Conservation (phyloP, 73 alveolate species). For the Tetrahymena borealis region DNA sequence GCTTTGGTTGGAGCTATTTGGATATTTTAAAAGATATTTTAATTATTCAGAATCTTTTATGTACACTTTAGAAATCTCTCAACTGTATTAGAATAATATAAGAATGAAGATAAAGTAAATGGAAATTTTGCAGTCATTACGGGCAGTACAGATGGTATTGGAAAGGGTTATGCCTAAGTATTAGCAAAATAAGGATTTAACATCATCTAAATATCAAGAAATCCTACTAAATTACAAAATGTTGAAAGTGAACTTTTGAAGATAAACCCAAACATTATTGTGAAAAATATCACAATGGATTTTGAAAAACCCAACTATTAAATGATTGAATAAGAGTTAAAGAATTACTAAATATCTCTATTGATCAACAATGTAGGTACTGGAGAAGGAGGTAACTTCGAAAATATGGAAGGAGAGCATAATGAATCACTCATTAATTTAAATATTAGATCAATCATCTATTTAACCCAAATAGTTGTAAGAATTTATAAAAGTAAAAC, state of each 20-base stretch:
- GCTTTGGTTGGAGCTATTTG: background rate
- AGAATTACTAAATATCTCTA: background rate
- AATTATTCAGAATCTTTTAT: background rate
- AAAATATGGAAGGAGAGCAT: background rate
- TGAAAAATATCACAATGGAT: background rate
- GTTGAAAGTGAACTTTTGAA: background rate
- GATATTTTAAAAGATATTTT: background rate
- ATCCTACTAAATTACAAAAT: slow-evolving; percentile 23
- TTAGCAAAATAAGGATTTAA: slow-evolving; percentile 59
- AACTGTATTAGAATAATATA: background rate
- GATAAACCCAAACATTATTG: background rate
- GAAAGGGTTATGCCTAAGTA: slow-evolving; percentile 46
- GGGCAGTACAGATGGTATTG: slow-evolving; percentile 70
- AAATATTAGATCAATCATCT: background rate
- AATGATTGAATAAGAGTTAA: background rate
- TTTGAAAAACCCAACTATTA: background rate
- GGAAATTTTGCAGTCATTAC: slow-evolving; percentile 68
- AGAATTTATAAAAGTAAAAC: background rate
- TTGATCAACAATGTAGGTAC: background rate
- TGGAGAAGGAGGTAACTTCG: background rate
- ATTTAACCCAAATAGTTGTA: background rate
- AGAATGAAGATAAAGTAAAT: slow-evolving; percentile 1
- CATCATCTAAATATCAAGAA: slow-evolving; percentile 53
- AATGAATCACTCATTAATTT: background rate
- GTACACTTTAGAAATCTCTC: background rate